Base-by-base conservation (phyloP, 164 flowering plant genomes). In the Vitis rotundifolia region DNA sequence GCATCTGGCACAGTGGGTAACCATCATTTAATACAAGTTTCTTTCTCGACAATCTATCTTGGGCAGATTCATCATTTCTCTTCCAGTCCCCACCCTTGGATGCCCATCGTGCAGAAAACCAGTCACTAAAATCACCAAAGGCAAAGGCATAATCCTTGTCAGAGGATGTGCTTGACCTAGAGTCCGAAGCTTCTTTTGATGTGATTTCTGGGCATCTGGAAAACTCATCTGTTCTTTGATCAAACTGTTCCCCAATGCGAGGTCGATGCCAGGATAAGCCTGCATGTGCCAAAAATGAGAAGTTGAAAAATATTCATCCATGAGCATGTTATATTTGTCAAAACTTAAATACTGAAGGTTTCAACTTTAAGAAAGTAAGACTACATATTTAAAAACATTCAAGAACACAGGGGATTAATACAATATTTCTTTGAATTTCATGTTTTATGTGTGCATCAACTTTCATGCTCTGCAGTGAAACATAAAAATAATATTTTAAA, bases 1-100 rank as follows among this genome's bases (percentile, higher is more conserved):
- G 82, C 96, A 93, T 91, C 77, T 77, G 94, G 80, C 98, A 96
- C 51, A 96, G 82, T 16, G 97, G 92, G 66, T 75, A 93, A 59
- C 98, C 97, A 82, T 93, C 90, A 77, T 93, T 90, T 19, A 96
- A 86, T 51, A 96, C 92, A 72, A 83, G 61, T 80, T 91, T 93
- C 85, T 79, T 89, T 72, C 82, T 87, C 64, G 54, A 71, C 66
- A 72, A 58, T 82, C 81, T 88, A 68, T 93, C 98, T 59, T 76
- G 88, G 37, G 70, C 28, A 77, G 82, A 73, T 63, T 91, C 99
- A 75, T 96, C 98, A 67, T 75, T 86, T 75, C 95, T 90, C 80
- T 77, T 92, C 99, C 99, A 96, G 71, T 96, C 99, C 63, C 99
- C 94, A 70, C 99, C 97, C 75, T 84, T 92, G 84, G 95, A 93